Percentiles rank a stretch among this genome's conserved stretches.
phyloP scores from a whole-genome alignment of 2,329 filamentous ascomycete genomes.

The Neofusicoccum sp. region DNA sequence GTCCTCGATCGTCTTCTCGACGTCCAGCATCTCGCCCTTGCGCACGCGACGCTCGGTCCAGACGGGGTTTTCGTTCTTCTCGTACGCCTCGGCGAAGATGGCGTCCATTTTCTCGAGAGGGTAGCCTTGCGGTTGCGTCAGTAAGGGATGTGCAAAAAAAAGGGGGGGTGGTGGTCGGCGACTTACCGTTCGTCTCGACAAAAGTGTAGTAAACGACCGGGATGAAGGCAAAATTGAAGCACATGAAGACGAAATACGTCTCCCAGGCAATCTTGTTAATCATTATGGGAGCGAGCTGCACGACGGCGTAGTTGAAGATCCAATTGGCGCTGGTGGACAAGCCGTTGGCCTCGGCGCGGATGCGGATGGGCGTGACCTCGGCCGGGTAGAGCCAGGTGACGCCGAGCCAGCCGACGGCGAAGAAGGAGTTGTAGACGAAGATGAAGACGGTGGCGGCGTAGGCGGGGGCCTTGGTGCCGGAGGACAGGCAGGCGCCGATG shows the following conservation, averaged over 20 bases:
- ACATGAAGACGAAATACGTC: constrained; percentile 23
- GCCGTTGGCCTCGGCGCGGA: constrained; percentile 41
- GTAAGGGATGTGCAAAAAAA: too few relatives aligned
- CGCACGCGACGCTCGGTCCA: constrained; percentile 28
- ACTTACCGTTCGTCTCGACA: constrained; percentile 20
- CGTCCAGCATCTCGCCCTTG: constrained; percentile 27
- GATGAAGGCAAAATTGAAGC: constrained; percentile 21
- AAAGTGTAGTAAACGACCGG: constrained; percentile 30
- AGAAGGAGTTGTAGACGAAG: constrained; percentile 59
- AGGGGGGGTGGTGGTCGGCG: too few relatives aligned
- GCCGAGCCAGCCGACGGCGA: constrained; percentile 54
- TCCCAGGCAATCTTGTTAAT: constrained; percentile 21
- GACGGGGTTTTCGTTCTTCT: constrained; percentile 33
- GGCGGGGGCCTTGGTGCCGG: constrained; percentile 28
- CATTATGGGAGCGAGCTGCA: constrained; percentile 42
- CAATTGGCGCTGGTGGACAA: constrained; percentile 43
- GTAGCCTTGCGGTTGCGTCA: constrained; percentile 21
- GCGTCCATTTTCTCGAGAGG: constrained; percentile 34
- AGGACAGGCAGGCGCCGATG: constrained; percentile 24
- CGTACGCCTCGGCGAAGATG: constrained; percentile 32
- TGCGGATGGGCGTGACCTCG: constrained; percentile 45
- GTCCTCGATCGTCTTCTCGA: constrained; percentile 24
- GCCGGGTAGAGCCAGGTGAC: constrained; percentile 53
- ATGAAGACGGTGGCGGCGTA: constrained; percentile 53
- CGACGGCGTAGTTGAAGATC: constrained; percentile 45